Conservation (phyloP, 2,329 filamentous ascomycete genomes). For the Endothia cerciana region DNA sequence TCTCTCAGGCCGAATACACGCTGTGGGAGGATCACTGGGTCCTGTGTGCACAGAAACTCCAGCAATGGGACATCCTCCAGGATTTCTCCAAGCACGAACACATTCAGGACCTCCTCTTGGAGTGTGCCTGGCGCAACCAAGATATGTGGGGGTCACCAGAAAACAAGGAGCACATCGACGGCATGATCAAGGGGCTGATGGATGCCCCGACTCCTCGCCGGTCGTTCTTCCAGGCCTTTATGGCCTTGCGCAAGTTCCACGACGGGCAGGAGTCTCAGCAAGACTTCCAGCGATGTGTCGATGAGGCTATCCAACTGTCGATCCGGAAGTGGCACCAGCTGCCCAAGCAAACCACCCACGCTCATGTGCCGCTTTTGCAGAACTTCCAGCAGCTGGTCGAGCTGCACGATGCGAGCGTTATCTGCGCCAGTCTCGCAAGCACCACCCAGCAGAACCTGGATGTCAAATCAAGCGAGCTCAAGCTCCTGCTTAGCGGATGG, state of each 20-base stretch:
- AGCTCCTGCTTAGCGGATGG: slow-evolving; percentile 92
- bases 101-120: slow-evolving; percentile 91
- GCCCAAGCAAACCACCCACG: slow-evolving; percentile 90
- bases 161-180: slow-evolving; percentile 87
- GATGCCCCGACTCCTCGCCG: slow-evolving; percentile 93
- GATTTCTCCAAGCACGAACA: slow-evolving; percentile 99
- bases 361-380: slow-evolving; percentile 91
- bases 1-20: slow-evolving; percentile 96
- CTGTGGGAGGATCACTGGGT: slow-evolving; percentile 99
- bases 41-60: slow-evolving; percentile 93
- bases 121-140: slow-evolving; percentile 93
- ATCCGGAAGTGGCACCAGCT: slow-evolving; percentile 99
- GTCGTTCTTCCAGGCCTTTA: slow-evolving; percentile 98
- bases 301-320: slow-evolving; percentile 95
- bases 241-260: slow-evolving; percentile 92
- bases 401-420: slow-evolving; percentile 94
- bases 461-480: slow-evolving; percentile 92
- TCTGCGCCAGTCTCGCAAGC: slow-evolving; percentile 85
- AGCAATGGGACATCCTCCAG: slow-evolving; percentile 97
- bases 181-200: slow-evolving; percentile 94
- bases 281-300: slow-evolving; percentile 88
- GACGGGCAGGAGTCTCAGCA: slow-evolving; percentile 78
- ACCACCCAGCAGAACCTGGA: slow-evolving; percentile 88
- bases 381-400: slow-evolving; percentile 99
- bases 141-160: slow-evolving; percentile 91